A percentile compares a stretch with the other conserved stretches of the same genome.
These are phyloP conservation scores for Beauveria brongniartii DNA, from an alignment of 2,329 filamentous ascomycete species.

Conservation along the genomic window DNA sequence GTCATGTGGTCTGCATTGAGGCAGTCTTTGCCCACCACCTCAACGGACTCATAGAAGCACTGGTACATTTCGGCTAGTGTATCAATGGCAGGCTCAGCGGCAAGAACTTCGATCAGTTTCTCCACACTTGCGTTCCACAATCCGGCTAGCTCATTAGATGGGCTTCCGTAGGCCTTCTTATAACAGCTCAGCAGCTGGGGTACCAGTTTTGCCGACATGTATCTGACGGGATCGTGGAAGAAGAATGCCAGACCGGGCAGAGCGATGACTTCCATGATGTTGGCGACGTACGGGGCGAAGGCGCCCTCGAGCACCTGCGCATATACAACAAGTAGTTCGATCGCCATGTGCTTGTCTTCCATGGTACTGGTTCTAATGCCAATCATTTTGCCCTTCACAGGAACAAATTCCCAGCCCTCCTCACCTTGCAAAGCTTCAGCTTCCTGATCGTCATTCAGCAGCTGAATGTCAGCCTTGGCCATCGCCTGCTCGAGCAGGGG, in stretches of 20 bases:
- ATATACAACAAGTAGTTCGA: constrained; percentile 94
- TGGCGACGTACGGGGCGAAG: constrained; percentile 84
- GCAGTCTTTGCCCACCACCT: constrained; percentile 82
- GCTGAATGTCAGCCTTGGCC: constrained; percentile 93
- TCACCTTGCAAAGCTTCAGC: constrained; percentile 88
- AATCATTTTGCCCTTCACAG: constrained; percentile 95
- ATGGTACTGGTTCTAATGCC: constrained; percentile 95
- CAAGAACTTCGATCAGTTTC: constrained; percentile 88
- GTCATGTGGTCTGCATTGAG: constrained; percentile 72
- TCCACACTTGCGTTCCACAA: constrained; percentile 82
- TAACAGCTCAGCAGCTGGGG: constrained; percentile 89
- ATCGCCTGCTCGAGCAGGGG: constrained; percentile 84
- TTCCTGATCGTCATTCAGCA: constrained; percentile 91
- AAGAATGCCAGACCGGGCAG: constrained; percentile 93
- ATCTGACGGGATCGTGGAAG: constrained; percentile 96
- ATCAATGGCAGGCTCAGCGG: constrained; percentile 89
- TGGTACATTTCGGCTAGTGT: constrained; percentile 98
- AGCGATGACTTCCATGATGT: constrained; percentile 95
- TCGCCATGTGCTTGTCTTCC: constrained; percentile 99
- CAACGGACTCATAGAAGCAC: constrained; percentile 97
- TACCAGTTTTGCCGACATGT: constrained; percentile 89
- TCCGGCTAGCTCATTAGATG: constrained; percentile 69
- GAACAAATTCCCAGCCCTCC: constrained; percentile 95
- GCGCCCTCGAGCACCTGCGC: constrained; percentile 88
- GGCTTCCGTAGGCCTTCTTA: constrained; percentile 80